A percentile compares a stretch with the other conserved stretches of the same genome.
These are phyloP conservation scores for Calonectria ilicicola DNA, from an alignment of 2,329 filamentous ascomycete species.

Conservation along the genomic window DNA sequence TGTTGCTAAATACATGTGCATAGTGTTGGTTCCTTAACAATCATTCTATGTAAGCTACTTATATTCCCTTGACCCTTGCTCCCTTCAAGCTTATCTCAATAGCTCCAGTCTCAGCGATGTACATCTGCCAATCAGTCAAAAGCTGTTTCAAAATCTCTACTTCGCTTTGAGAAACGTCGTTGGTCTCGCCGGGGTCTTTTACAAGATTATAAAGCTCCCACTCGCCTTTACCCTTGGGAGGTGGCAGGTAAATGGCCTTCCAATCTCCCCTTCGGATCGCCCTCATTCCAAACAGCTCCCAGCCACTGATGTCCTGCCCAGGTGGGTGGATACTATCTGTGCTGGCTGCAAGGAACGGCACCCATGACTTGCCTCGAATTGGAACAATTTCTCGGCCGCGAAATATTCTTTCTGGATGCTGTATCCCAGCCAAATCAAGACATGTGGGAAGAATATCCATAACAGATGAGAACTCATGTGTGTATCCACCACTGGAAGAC, in stretches of 20 bases:
- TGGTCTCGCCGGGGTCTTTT: constrained; percentile 15
- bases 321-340: not conserved
- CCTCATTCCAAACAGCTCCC: constrained; percentile 65
- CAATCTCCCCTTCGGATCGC: constrained; percentile 67
- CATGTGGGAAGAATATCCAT: not conserved
- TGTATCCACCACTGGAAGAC: not conserved
- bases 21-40: no score
- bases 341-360: not conserved
- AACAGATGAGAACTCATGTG: not conserved
- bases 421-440: not conserved
- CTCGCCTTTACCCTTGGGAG: constrained; percentile 11
- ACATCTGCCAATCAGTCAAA: constrained; percentile 22
- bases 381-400: not conserved
- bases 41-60: no score
- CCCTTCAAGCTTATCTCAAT: not conserved
- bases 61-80: no score
- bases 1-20: no score
- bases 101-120: constrained; percentile 26
- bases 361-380: not conserved
- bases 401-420: not conserved
- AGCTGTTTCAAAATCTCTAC: constrained; percentile 7
- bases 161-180: constrained; percentile 6
- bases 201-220: constrained; percentile 27
- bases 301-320: constrained; percentile 54
- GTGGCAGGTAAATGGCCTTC: constrained; percentile 66